These are phyloP conservation scores for Sclerotinia spermophila DNA, from an alignment of 2,329 filamentous ascomycete species.

Conservation along the genomic window DNA sequence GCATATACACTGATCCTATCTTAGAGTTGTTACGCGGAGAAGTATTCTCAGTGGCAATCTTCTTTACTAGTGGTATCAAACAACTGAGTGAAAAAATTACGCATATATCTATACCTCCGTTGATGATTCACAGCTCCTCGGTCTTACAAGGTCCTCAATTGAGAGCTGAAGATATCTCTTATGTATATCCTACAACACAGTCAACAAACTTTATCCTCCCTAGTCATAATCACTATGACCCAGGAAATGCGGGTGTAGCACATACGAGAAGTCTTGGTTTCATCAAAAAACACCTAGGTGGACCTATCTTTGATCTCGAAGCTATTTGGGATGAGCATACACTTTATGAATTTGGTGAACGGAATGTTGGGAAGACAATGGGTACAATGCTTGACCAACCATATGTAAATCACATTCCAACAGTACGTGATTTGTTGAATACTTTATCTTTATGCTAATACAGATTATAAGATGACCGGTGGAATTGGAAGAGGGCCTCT, in stretches of 20 bases:
- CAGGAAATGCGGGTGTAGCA: conserved; percentile 49
- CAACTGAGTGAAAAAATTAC: not conserved
- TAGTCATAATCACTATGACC: conserved; percentile 32
- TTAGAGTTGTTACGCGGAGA: not conserved
- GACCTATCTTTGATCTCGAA: conserved; percentile 71
- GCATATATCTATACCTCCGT: not conserved
- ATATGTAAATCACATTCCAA: conserved; percentile 75
- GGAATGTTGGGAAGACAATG: conserved; percentile 71
- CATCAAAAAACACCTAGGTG: conserved; percentile 58
- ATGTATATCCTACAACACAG: conserved; percentile 19
- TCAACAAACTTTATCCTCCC: conserved; percentile 25
- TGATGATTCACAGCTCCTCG: conserved; percentile 10
- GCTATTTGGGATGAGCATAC: conserved; percentile 78
- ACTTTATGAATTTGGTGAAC: conserved; percentile 64
- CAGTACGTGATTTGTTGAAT: conserved; percentile 42
- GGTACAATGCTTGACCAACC: conserved; percentile 75
- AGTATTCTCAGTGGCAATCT: not conserved
- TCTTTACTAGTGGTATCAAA: conserved; percentile 2
- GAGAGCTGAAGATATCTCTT: conserved; percentile 2
- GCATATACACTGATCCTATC: not conserved
- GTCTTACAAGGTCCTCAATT: not conserved
- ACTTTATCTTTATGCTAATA: not conserved
- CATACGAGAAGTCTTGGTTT: conserved; percentile 66
- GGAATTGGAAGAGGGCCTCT: conserved; percentile 63
- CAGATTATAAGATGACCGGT: conserved; percentile 43